phyloP scores from a whole-genome alignment of 768 basidiomycete genomes.

The Imleria badia region DNA sequence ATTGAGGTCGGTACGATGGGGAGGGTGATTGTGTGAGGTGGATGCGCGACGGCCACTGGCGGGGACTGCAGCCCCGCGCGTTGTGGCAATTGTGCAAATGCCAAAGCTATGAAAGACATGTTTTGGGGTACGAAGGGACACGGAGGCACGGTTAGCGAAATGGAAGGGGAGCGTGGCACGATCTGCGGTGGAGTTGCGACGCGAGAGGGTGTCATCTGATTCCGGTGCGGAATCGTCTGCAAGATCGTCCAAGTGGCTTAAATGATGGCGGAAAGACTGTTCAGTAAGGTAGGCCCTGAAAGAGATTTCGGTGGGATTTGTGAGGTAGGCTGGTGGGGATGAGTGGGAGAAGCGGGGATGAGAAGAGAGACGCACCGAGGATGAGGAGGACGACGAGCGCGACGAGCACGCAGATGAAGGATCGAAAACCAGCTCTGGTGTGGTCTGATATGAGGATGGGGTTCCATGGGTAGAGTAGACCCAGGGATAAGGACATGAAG shows the following conservation, averaged over 20 bases:
- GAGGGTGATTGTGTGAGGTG: constrained; percentile 18
- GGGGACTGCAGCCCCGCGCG: constrained; percentile 30
- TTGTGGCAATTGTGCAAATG: constrained; percentile 77
- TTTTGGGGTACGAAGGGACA: constrained; percentile 89
- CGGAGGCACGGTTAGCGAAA: constrained; percentile 90
- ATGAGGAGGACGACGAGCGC: constrained; percentile 67
- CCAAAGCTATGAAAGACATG: constrained; percentile 85
- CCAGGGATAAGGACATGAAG: constrained; percentile 65
- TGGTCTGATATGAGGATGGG: constrained; percentile 53
- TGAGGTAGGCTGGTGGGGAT: constrained; percentile 73
- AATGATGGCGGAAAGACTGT: constrained; percentile 92
- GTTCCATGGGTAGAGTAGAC: constrained; percentile 57
- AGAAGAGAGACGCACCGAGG: constrained; percentile 55
- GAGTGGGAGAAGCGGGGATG: neutral
- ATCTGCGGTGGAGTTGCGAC: constrained; percentile 19
- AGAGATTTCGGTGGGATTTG: constrained; percentile 91
- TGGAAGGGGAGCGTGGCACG: constrained; percentile 51
- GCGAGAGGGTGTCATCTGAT: constrained; percentile 28
- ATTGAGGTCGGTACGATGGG: constrained; percentile 37
- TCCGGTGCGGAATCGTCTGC: constrained; percentile 48
- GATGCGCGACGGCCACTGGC: constrained; percentile 61
- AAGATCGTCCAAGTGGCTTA: constrained; percentile 77
- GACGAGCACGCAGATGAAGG: constrained; percentile 68
- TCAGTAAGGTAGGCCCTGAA: constrained; percentile 97
- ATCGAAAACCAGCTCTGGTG: constrained; percentile 64